Percentiles rank a stretch among this genome's conserved stretches.
phyloP scores from a whole-genome alignment of 768 basidiomycete species.

The Tylopilus felleus region DNA sequence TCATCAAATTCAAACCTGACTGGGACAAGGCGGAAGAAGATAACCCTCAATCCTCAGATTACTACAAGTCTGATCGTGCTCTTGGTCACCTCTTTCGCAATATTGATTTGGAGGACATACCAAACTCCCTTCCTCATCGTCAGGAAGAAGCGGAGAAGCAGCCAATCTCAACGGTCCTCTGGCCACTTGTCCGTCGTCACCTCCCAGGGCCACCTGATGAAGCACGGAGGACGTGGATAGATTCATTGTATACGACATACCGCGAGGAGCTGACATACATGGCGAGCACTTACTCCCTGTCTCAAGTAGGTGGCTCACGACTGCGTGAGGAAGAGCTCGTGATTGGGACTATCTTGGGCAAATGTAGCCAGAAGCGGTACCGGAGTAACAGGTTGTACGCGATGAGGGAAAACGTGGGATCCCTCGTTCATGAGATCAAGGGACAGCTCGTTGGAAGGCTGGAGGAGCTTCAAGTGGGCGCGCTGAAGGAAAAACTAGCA shows the following conservation, averaged over 20 bases:
- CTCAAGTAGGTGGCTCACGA: constrained; percentile 49
- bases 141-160: constrained; percentile 29
- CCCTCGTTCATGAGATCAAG: constrained; percentile 52
- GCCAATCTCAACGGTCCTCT: constrained; percentile 24
- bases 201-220: constrained; percentile 3
- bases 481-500: constrained; percentile 40
- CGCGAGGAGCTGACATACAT: constrained; percentile 68
- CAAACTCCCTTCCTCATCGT: constrained; percentile 13
- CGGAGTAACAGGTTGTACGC: constrained; percentile 55
- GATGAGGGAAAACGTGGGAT: constrained; percentile 56
- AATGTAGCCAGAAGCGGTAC: constrained; percentile 60
- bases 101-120: constrained; percentile 44
- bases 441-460: constrained; percentile 31
- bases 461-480: constrained; percentile 24
- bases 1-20: constrained; percentile 73
- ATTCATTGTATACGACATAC: constrained; percentile 38
- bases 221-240: constrained; percentile 6
- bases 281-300: constrained; percentile 62
- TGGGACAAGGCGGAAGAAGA: constrained; percentile 68
- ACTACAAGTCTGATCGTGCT: constrained; percentile 68
- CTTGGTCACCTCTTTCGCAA: constrained; percentile 70
- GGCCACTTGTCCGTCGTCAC: constrained; percentile 20
- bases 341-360: constrained; percentile 68
- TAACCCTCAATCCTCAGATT: constrained; percentile 53
- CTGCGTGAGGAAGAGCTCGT: constrained; percentile 74